phyloP scores from a whole-genome alignment of 179 eudicot species.

The Silene coronaria region DNA sequence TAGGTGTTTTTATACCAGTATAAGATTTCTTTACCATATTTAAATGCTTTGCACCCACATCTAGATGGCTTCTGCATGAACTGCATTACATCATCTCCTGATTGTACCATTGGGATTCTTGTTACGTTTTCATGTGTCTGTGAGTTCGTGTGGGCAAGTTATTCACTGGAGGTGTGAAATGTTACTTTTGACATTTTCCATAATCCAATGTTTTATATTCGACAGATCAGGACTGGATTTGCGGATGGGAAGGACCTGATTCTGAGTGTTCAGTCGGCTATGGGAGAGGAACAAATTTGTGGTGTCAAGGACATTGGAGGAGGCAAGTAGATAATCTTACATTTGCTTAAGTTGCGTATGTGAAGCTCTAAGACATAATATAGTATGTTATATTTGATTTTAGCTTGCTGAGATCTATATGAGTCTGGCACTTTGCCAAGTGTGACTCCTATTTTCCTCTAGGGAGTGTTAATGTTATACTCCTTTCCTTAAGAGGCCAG shows the following conservation, averaged over 20 bases:
- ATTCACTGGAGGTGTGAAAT: not conserved
- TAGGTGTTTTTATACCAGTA: too few relatives aligned
- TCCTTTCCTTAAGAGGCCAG: not conserved
- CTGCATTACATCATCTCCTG: not conserved
- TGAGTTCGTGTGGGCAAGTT: not conserved
- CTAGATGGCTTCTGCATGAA: too few relatives aligned
- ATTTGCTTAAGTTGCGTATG: not conserved
- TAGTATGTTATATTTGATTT: not conserved
- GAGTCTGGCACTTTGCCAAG: not conserved
- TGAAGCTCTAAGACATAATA: not conserved
- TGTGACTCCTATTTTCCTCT: not conserved
- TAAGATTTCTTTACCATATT: too few relatives aligned
- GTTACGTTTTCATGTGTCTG: not conserved
- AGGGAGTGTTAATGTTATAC: not conserved
- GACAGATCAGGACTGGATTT: slow-evolving; percentile 61
- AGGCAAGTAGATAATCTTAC: slow-evolving; percentile 7
- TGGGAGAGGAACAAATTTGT: slow-evolving; percentile 72
- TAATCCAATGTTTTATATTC: not conserved
- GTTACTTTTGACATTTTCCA: not conserved
- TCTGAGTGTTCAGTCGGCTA: slow-evolving; percentile 57
- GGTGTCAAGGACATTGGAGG: slow-evolving; percentile 59
- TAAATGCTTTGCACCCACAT: too few relatives aligned
- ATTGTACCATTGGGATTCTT: not conserved
- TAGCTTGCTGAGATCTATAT: not conserved
- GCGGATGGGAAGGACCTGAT: slow-evolving; percentile 38